Percentiles rank a stretch among this genome's conserved stretches.
These are phyloP conservation scores for Lagenidium giganteum DNA, from an alignment of 352 stramenopile species.

Conservation along the genomic window DNA sequence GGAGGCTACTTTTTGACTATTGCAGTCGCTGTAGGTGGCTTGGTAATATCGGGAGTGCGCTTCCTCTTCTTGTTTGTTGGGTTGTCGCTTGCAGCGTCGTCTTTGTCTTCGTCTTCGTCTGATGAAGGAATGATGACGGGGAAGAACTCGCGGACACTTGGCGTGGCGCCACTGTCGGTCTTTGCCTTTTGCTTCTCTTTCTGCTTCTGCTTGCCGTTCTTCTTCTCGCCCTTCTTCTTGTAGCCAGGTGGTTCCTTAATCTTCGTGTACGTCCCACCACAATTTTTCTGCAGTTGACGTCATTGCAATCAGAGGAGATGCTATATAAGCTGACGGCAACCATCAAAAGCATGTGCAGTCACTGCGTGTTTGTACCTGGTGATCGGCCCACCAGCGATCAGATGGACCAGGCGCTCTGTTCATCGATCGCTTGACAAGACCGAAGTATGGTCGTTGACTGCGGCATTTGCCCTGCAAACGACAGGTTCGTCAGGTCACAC, in stretches of 20 bases:
- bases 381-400: slow-evolving; percentile 71
- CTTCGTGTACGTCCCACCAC: slow-evolving; percentile 67
- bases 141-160: no score
- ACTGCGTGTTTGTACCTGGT: slow-evolving; percentile 21
- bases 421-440: slow-evolving; percentile 83
- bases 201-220: slow-evolving; percentile 12
- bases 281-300: slow-evolving; percentile 30
- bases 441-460: slow-evolving; percentile 61
- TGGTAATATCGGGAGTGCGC: no score
- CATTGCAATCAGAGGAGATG: neutral
- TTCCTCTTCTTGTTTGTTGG: no score
- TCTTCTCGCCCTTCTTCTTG: slow-evolving; percentile 37
- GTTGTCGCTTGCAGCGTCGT: no score
- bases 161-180: no score
- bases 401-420: slow-evolving; percentile 73
- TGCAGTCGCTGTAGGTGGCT: no score
- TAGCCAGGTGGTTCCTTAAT: slow-evolving; percentile 63
- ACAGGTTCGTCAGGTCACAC: neutral
- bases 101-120: no score
- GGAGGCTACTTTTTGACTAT: no score
- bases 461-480: slow-evolving; percentile 53
- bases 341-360: neutral
- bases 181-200: slow-evolving; percentile 50
- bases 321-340: no score
- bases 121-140: no score